phyloP scores from a whole-genome alignment of 2,329 filamentous ascomycete species.

The Orbilia ellipsospora region DNA sequence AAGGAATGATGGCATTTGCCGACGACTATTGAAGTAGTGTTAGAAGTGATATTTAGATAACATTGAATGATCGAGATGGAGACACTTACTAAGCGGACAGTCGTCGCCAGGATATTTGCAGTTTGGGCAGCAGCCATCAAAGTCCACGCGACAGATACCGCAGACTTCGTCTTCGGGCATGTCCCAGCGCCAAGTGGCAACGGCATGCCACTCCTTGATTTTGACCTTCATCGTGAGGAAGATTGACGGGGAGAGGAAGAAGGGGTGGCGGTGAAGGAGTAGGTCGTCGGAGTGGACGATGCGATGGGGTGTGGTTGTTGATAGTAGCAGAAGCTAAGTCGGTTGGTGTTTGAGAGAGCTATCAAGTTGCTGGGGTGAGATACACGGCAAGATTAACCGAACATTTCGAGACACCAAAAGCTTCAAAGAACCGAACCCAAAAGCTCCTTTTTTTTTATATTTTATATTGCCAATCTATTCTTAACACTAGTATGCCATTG shows the following conservation, averaged over 20 bases:
- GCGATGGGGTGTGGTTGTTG: no score
- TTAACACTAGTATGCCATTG: no score
- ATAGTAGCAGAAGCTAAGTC: no score
- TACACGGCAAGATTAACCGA: not conserved
- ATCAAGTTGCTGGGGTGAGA: not conserved
- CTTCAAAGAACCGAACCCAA: no score
- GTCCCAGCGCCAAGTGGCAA: slow-evolving; percentile 98
- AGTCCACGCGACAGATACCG: slow-evolving; percentile 97
- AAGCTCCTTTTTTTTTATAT: no score
- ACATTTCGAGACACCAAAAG: no score
- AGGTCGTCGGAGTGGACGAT: no score
- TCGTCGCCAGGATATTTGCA: slow-evolving; percentile 98
- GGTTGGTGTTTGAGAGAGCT: slow-evolving; percentile 1
- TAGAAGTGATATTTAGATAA: slow-evolving; percentile 30
- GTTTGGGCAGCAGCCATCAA: slow-evolving; percentile 95
- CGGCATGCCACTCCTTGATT: slow-evolving; percentile 90
- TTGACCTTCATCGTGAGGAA: slow-evolving; percentile 83
- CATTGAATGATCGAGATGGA: slow-evolving; percentile 1
- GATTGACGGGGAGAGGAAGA: slow-evolving; percentile 4
- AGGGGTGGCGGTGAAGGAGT: not conserved
- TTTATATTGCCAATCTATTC: not conserved
- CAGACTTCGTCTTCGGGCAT: slow-evolving; percentile 97
- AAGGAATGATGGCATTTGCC: slow-evolving; percentile 98
- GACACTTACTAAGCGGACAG: slow-evolving; percentile 81
- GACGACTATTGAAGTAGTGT: slow-evolving; percentile 72